Percentiles rank a stretch among this genome's conserved stretches.
Evolutionary conservation across 805 yeast genomes (phyloP).

Genomic region (Spathaspora passalidarum): DNA sequence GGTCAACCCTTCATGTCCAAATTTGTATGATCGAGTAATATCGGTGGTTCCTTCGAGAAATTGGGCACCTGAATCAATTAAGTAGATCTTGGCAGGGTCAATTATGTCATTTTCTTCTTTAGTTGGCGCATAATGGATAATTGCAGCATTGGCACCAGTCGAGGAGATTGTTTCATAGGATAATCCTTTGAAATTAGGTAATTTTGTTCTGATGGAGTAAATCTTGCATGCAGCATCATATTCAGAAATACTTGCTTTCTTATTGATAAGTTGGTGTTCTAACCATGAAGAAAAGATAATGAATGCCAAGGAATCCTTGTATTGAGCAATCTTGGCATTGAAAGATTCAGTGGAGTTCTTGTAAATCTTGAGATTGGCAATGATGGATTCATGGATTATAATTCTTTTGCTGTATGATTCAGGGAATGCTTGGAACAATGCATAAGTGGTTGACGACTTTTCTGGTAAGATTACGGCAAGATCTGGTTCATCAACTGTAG

Average conservation of each 20-base stretch:
- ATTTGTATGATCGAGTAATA: slow-evolving; percentile 84
- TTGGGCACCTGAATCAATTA: slow-evolving; percentile 91
- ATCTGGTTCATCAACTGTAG: slow-evolving; percentile 14
- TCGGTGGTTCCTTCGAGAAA: slow-evolving; percentile 94
- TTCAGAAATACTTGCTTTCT: slow-evolving; percentile 49
- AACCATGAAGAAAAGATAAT: slow-evolving; percentile 81
- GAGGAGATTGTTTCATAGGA: slow-evolving; percentile 78
- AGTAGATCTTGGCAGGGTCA: slow-evolving; percentile 64
- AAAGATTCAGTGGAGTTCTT: slow-evolving; percentile 71
- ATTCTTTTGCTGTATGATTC: slow-evolving; percentile 22
- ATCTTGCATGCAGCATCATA: slow-evolving; percentile 63
- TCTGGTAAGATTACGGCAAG: slow-evolving; percentile 29
- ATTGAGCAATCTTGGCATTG: slow-evolving; percentile 74
- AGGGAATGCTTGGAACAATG: slow-evolving; percentile 28
- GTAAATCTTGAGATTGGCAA: slow-evolving; percentile 59
- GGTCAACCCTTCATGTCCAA: slow-evolving; percentile 32
- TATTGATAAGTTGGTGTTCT: slow-evolving; percentile 49
- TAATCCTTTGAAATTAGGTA: slow-evolving; percentile 58
- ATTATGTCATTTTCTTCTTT: slow-evolving; percentile 55
- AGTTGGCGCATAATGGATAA: slow-evolving; percentile 75
- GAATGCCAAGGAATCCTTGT: slow-evolving; percentile 78
- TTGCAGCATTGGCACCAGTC: slow-evolving; percentile 70
- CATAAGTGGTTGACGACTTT: slow-evolving; percentile 28
- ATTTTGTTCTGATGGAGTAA: slow-evolving; percentile 49
- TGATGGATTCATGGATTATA: slow-evolving; percentile 26